Evolutionary conservation across 176 grass and related monocot species (phyloP), one percentile per base, ranked within the genome.

Genomic region (Aegilops umbellulata): DNA sequence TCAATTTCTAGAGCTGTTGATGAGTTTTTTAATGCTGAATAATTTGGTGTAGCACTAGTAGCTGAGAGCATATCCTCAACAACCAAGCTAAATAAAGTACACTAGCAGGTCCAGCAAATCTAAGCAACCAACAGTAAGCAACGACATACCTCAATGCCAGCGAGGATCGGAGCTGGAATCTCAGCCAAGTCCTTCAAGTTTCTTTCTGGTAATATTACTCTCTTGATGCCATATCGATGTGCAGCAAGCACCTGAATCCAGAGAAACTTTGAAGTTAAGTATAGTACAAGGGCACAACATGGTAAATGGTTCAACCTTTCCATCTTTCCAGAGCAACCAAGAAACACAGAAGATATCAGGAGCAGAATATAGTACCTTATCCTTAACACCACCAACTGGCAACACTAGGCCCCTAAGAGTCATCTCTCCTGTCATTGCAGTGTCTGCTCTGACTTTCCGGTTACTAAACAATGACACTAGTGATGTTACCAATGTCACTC

Each of bases 371-470:
- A 47, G 5, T 76, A 99, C 97, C 97, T 99, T 99, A 72, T 99
- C 97, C 81, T 99, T 99, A 26, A 99, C 82, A 77, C 97, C 97
- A 38, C 97, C 97, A 80, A 99, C 97, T 61, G 94, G 97, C 82
- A 99, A 89, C 61, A 99, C 97, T 49, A 96, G 94, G 60, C 97
- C 97, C 77, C 92, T 94, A 22, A 96, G 90, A 88, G 97, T 99
- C 94, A 99, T 96, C 80, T 99, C 97, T 67, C 97, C 97, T 0
- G 97, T 99, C 97, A 99, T 99, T 42, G 97, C 97, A 73, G 97
- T 99, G 83, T 99, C 97, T 55, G 90, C 88, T 88, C 97, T 94
- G 44, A 99, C 97, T 82, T 96, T 99, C 19, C 79, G 81, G 57
- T 93, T 82, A 75, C 94, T 99, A 66, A 99, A 99, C 57, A 99